phyloP scores from a whole-genome alignment of 78 protist species.

The Dictyostelium citrinum region DNA sequence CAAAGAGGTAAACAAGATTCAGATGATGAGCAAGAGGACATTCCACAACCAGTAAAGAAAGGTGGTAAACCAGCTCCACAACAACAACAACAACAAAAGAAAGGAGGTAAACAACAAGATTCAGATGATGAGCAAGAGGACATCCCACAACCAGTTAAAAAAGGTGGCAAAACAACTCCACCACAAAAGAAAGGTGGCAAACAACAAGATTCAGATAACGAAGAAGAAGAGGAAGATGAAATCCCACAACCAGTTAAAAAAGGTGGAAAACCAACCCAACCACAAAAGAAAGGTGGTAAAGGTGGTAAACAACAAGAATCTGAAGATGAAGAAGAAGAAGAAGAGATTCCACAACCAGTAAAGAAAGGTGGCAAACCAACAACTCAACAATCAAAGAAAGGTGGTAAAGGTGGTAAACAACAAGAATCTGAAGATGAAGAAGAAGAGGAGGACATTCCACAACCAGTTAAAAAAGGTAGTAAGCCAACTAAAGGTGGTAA shows the following conservation, averaged over 20 bases:
- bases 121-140: constrained; percentile 40
- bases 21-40: constrained; percentile 50
- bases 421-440: constrained; percentile 50
- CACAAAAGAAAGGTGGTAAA: constrained; percentile 46
- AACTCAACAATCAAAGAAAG: not conserved
- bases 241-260: constrained; percentile 73
- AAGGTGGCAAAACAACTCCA: not conserved
- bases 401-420: not conserved
- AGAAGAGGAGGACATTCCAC: constrained; percentile 4
- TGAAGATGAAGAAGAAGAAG: constrained; percentile 46
- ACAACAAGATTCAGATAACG: not conserved
- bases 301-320: constrained; percentile 55
- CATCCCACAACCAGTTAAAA: not conserved
- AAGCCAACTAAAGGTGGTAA: no score
- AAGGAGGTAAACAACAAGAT: constrained; percentile 55
- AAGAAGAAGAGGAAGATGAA: constrained; percentile 71
- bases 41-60: constrained; percentile 72
- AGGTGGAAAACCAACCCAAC: constrained; percentile 2
- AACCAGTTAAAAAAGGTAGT: constrained; percentile 43
- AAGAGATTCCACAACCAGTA: not conserved
- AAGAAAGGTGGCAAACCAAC: constrained; percentile 7
- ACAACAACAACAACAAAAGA: constrained; percentile 9
- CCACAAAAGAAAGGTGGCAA: not conserved
- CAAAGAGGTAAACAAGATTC: constrained; percentile 30
- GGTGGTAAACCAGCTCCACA: constrained; percentile 54